These are phyloP conservation scores for Leptomonas pyrrhocoris DNA, from an alignment of 208 protist species.

Conservation along the genomic window DNA sequence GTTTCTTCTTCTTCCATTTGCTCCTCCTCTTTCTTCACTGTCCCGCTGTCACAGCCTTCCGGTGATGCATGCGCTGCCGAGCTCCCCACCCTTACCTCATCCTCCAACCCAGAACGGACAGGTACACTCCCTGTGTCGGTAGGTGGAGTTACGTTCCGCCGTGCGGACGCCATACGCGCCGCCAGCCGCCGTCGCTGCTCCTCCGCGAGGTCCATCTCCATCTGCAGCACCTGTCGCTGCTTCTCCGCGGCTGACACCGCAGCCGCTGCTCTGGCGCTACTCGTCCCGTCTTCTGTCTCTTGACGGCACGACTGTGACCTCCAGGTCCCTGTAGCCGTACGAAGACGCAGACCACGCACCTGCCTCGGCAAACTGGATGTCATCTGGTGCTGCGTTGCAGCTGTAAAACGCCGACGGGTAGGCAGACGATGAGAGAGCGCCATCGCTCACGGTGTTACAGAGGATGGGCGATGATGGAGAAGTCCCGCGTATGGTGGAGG, in stretches of 20 bases:
- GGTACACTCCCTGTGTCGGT: too few relatives aligned
- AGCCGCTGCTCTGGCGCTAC: background rate
- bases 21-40: background rate
- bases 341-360: background rate
- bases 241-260: constrained; percentile 20
- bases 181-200: constrained; percentile 31
- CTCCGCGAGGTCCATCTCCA: constrained; percentile 30
- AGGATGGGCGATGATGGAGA: constrained; percentile 8
- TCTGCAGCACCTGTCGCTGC: constrained; percentile 28
- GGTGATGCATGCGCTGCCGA: too few relatives aligned
- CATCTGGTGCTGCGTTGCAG: background rate
- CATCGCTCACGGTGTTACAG: constrained; percentile 18
- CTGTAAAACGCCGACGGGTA: constrained; percentile 17
- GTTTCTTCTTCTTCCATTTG: background rate
- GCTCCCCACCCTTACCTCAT: too few relatives aligned
- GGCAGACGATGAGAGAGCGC: background rate
- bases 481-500: constrained; percentile 15
- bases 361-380: background rate
- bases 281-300: background rate
- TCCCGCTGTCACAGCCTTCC: background rate
- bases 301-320: background rate
- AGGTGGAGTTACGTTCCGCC: too few relatives aligned
- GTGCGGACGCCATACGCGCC: constrained; percentile 7
- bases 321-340: constrained; percentile 19
- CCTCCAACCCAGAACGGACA: too few relatives aligned